These are phyloP conservation scores for Trypanosoma vivax DNA, from an alignment of 208 protist species.

Conservation along the genomic window DNA sequence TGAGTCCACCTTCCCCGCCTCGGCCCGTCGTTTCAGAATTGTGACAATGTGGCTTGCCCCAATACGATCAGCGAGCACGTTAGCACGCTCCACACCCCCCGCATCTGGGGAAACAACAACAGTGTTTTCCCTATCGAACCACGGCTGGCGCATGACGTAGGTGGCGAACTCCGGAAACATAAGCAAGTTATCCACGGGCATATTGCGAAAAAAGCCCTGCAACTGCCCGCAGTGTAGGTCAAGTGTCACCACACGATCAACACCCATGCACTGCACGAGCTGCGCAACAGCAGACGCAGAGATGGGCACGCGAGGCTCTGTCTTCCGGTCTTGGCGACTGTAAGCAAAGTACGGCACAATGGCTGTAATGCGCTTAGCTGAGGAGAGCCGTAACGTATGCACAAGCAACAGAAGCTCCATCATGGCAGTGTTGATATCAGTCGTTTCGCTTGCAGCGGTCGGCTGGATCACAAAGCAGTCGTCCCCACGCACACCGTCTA, in stretches of 20 bases:
- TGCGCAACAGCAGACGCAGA: constrained; percentile 92
- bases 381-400: constrained; percentile 86
- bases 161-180: constrained; percentile 86
- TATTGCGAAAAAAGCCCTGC: constrained; percentile 95
- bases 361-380: constrained; percentile 90
- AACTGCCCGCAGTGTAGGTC: constrained; percentile 95
- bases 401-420: constrained; percentile 89
- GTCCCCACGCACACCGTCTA: constrained; percentile 92
- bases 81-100: constrained; percentile 93
- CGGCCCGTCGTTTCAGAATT: constrained; percentile 86
- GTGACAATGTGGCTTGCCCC: constrained; percentile 86
- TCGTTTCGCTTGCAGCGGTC: constrained; percentile 55
- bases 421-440: constrained; percentile 85
- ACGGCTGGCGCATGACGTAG: constrained; percentile 76
- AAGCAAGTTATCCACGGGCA: constrained; percentile 92
- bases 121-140: constrained; percentile 71
- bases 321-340: constrained; percentile 96
- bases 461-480: constrained; percentile 96
- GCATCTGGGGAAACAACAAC: constrained; percentile 95
- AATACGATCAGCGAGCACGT: constrained; percentile 81
- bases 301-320: constrained; percentile 93
- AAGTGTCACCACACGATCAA: constrained; percentile 91
- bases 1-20: constrained; percentile 89
- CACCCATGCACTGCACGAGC: constrained; percentile 89
- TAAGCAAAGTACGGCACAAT: constrained; percentile 96